Evolutionary conservation across 2,329 filamentous ascomycete species (phyloP).

Genomic region (Arthrobotrys musiformis): DNA sequence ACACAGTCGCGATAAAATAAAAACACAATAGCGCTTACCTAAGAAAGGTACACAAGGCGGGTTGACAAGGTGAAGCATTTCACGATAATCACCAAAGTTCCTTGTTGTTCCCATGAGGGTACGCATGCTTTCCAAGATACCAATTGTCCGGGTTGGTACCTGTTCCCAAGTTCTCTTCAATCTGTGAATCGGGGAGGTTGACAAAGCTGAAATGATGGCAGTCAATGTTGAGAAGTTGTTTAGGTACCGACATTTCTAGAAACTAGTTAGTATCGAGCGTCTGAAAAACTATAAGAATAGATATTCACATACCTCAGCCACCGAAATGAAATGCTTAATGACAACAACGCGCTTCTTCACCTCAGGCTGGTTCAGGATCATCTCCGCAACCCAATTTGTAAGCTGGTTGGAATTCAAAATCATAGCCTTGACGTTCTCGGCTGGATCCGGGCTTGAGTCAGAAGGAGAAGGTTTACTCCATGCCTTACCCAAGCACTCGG

Average conservation of each 20-base stretch:
- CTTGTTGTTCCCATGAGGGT: constrained; percentile 96
- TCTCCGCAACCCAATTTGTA: constrained; percentile 99
- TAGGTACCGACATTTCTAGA: constrained; percentile 85
- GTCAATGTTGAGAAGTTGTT: constrained; percentile 99
- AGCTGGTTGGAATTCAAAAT: constrained; percentile 98
- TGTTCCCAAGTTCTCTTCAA: constrained; percentile 94
- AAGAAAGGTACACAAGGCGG: constrained; percentile 99
- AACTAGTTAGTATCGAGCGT: constrained; percentile 58
- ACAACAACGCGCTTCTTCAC: constrained; percentile 95
- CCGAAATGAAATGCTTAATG: constrained; percentile 96
- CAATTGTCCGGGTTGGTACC: constrained; percentile 84
- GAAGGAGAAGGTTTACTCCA: constrained; percentile 95
- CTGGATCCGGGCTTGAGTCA: constrained; percentile 69
- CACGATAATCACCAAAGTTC: constrained; percentile 97
- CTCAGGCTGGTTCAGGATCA: constrained; percentile 94
- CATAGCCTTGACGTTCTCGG: constrained; percentile 92
- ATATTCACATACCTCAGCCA: constrained; percentile 81
- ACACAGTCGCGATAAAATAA: neutral
- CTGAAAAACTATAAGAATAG: constrained; percentile 27
- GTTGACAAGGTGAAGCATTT: constrained; percentile 89
- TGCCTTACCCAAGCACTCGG: constrained; percentile 96
- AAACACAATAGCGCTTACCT: constrained; percentile 69
- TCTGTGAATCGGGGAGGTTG: constrained; percentile 92
- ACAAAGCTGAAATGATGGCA: constrained; percentile 94
- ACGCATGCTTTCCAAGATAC: constrained; percentile 87